Percentiles rank a stretch among this genome's conserved stretches.
phyloP scores from a whole-genome alignment of 495 filamentous ascomycete species.

The Penicillium goetzii region DNA sequence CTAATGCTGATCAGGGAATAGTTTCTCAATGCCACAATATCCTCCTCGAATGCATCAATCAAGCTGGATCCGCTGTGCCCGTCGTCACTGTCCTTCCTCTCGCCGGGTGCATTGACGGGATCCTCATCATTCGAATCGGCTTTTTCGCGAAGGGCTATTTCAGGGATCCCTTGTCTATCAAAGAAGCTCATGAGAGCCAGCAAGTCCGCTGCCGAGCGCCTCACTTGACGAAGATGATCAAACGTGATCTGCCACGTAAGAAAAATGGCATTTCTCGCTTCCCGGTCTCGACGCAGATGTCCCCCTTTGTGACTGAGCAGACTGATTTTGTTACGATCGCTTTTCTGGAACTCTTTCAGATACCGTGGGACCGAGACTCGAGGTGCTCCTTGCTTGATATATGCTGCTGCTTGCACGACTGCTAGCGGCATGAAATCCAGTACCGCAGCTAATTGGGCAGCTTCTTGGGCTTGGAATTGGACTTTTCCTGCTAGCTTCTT shows the following conservation, averaged over 20 bases:
- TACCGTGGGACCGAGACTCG: conserved; percentile 2
- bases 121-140: conserved; percentile 5
- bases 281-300: conserved; percentile 6
- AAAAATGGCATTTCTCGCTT: conserved; percentile 15
- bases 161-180: conserved; percentile 15
- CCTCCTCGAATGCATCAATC: conserved; percentile 10
- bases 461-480: conserved; percentile 7
- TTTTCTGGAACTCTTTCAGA: conserved; percentile 28
- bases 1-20: conserved; percentile 36
- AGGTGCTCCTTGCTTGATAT: conserved; percentile 35
- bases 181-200: conserved; percentile 22
- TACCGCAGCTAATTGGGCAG: conserved; percentile 31
- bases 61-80: neutral
- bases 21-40: conserved; percentile 16
- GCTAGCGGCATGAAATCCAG: conserved; percentile 55
- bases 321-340: conserved; percentile 4
- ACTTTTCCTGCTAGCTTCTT: conserved; percentile 35
- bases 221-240: conserved; percentile 9
- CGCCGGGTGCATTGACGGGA: neutral
- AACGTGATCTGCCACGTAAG: conserved; percentile 23
- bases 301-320: conserved; percentile 12
- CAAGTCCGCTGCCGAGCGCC: conserved; percentile 13
- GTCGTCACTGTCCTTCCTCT: neutral
- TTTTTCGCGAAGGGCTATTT: conserved; percentile 3
- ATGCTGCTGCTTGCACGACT: conserved; percentile 53